phyloP scores from a whole-genome alignment of 1,284 basidiomycete genomes.

The Veloboletus limbatus region DNA sequence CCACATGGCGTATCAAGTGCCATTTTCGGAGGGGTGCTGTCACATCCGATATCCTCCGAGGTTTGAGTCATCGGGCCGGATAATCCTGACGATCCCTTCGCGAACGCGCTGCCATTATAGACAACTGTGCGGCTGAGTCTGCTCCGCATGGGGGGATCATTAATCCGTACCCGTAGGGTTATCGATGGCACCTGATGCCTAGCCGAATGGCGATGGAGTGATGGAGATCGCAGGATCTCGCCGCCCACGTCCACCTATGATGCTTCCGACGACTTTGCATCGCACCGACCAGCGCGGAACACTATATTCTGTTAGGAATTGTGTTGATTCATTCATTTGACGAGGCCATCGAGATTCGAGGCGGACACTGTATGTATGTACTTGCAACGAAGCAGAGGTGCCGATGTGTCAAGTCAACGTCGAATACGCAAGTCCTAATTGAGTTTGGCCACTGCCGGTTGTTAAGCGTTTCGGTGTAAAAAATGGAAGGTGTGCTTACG shows the following conservation, averaged over 20 bases:
- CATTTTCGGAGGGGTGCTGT: slow-evolving; percentile 17
- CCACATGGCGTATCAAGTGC: slow-evolving; percentile 28
- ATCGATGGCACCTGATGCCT: slow-evolving; percentile 23
- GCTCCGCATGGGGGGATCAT: slow-evolving; percentile 27
- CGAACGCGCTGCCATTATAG: slow-evolving; percentile 22
- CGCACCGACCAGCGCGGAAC: slow-evolving; percentile 27
- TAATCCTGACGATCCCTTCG: slow-evolving; percentile 36
- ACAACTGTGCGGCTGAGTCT: slow-evolving; percentile 17
- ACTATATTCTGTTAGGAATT: slow-evolving; percentile 15
- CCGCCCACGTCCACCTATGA: slow-evolving; percentile 9
- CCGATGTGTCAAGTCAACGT: slow-evolving; percentile 8
- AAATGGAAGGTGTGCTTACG: slow-evolving; percentile 29
- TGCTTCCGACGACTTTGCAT: slow-evolving; percentile 15
- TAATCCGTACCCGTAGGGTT: slow-evolving; percentile 22
- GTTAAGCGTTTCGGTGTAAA: slow-evolving; percentile 24
- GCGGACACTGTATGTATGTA: slow-evolving; percentile 14
- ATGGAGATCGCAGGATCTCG: slow-evolving; percentile 23
- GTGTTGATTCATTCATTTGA: slow-evolving; percentile 23
- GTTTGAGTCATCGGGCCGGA: slow-evolving; percentile 30
- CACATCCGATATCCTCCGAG: slow-evolving; percentile 33
- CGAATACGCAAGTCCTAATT: slow-evolving; percentile 17
- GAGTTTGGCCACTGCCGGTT: slow-evolving; percentile 14
- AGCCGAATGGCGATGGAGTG: slow-evolving; percentile 14
- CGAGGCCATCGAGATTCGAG: slow-evolving; percentile 24
- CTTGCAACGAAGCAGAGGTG: slow-evolving; percentile 22